Percentiles rank a stretch among this genome's conserved stretches.
phyloP scores from a whole-genome alignment of 163 green algal genomes.

The Prototheca wickerhamii region DNA sequence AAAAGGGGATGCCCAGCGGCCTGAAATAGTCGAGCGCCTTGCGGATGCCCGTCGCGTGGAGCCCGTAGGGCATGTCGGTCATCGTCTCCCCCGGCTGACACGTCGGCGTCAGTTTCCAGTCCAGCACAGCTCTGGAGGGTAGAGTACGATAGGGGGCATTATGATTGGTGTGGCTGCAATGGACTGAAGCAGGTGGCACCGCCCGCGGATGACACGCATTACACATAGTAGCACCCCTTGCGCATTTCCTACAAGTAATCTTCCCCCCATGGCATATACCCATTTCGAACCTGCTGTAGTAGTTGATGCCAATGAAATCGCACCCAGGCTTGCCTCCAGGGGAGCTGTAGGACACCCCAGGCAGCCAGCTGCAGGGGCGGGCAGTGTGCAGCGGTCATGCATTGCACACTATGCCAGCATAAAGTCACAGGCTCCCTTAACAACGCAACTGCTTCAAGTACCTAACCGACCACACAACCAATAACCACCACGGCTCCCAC shows the following conservation, averaged over 20 bases:
- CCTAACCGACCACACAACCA: background rate
- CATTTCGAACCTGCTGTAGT: slow-evolving; percentile 53
- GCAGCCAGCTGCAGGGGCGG: slow-evolving; percentile 2
- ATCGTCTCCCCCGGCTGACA: slow-evolving; percentile 54
- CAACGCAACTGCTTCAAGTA: background rate
- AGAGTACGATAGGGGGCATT: too few species aligned
- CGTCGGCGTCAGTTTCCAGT: slow-evolving; percentile 45
- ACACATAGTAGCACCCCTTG: background rate
- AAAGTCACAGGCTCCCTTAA: too few species aligned
- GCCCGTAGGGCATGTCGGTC: slow-evolving; percentile 79
- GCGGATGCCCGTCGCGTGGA: slow-evolving; percentile 33
- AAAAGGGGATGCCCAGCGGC: slow-evolving; percentile 55
- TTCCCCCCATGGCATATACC: too few species aligned
- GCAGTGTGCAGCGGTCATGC: background rate
- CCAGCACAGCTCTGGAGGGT: slow-evolving; percentile 37
- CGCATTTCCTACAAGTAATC: too few species aligned
- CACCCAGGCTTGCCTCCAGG: slow-evolving; percentile 28
- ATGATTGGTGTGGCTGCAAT: background rate
- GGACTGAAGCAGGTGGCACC: background rate
- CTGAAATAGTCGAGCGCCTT: slow-evolving; percentile 42
- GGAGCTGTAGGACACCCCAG: slow-evolving; percentile 24
- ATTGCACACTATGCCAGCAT: background rate
- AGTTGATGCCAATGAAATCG: slow-evolving; percentile 75
- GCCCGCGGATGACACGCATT: too few species aligned
- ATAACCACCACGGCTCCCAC: slow-evolving; percentile 6